phyloP scores from a whole-genome alignment of 441 rosid species.

The Flueggea neowawraea region DNA sequence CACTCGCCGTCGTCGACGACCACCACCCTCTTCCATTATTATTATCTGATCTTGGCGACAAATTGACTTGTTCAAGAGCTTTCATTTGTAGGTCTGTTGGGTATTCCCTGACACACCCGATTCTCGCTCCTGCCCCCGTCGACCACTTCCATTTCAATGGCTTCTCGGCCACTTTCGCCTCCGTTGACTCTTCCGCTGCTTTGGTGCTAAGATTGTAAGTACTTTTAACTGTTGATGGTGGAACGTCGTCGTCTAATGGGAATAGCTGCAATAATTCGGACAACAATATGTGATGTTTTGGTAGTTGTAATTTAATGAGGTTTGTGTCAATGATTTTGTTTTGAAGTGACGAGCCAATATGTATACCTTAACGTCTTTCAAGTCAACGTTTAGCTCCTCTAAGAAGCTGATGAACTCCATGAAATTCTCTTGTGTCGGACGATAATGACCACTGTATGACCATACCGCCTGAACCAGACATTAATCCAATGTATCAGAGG shows the following conservation, averaged over 20 bases:
- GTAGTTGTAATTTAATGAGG: too few relatives aligned
- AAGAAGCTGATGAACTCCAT: slow-evolving; percentile 69
- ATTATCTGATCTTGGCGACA: slow-evolving; percentile 20
- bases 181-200: slow-evolving; percentile 25
- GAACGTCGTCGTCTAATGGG: too few relatives aligned
- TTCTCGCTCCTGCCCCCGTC: slow-evolving; percentile 32
- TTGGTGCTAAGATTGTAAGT: slow-evolving; percentile 31
- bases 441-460: slow-evolving; percentile 98
- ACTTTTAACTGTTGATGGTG: slow-evolving; percentile 11
- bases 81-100: slow-evolving; percentile 24
- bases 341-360: neutral
- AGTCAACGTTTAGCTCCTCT: slow-evolving; percentile 62
- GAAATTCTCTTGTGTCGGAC: slow-evolving; percentile 86
- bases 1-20: neutral
- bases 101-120: slow-evolving; percentile 35
- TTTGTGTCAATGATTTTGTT: too few relatives aligned
- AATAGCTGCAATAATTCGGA: too few relatives aligned
- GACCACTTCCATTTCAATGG: slow-evolving; percentile 65
- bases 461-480: slow-evolving; percentile 54
- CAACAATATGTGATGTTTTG: too few relatives aligned
- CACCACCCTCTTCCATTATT: too few relatives aligned
- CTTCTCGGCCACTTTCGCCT: slow-evolving; percentile 44
- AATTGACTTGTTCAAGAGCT: slow-evolving; percentile 36
- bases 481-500: too few relatives aligned
- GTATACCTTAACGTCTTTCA: slow-evolving; percentile 72